Conservation (phyloP, 805 yeast genomes). For the Candida sphagnicola region DNA sequence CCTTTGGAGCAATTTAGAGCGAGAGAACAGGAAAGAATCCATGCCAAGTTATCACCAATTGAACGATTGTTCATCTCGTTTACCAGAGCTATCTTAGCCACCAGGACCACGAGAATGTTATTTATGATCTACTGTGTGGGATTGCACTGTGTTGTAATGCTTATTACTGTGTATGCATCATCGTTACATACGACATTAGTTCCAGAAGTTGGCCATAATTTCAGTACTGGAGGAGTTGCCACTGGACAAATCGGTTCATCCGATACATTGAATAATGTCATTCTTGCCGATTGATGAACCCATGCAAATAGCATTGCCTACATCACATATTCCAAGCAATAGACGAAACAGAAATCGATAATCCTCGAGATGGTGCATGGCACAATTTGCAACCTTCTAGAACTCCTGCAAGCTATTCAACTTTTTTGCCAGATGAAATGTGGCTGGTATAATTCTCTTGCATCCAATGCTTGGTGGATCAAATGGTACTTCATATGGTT, state of each 20-base stretch:
- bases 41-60: constrained; percentile 66
- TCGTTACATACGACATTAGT: constrained; percentile 41
- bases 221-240: constrained; percentile 40
- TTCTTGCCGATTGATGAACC: background rate
- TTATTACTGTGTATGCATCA: constrained; percentile 54
- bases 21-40: constrained; percentile 71
- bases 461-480: no score
- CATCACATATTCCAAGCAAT: no score
- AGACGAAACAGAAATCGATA: no score
- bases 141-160: constrained; percentile 69
- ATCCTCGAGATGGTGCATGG: no score
- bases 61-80: constrained; percentile 75
- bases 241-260: constrained; percentile 11
- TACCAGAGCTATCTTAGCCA: constrained; percentile 72
- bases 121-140: constrained; percentile 72
- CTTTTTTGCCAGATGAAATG: no score
- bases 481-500: no score
- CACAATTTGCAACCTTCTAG: no score
- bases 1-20: constrained; percentile 81
- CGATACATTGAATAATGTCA: constrained; percentile 5
- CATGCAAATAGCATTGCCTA: no score
- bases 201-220: constrained; percentile 42
- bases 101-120: constrained; percentile 64
- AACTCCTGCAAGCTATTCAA: no score
- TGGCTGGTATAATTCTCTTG: no score